Base-by-base conservation (phyloP, 371 early-diverging fungal species). In the Mycotypha africana region DNA sequence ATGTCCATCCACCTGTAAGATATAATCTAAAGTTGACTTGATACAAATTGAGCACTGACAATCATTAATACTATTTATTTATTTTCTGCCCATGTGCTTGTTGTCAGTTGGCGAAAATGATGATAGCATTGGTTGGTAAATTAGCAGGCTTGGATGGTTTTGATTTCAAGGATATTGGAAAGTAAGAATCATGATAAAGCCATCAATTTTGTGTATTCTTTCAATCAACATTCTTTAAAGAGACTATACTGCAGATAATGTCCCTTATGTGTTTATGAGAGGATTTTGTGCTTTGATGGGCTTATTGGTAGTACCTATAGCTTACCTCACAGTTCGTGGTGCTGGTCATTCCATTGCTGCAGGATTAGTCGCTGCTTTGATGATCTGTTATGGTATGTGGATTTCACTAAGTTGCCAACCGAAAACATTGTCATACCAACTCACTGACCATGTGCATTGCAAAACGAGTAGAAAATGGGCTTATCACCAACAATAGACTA, bases 61-160 rank as follows among this genome's bases (percentile, higher is more conserved):
- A 41, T 31, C 6, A 19, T 26, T 10, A 12, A 14, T 21, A 22
- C 30, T 21, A 22, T 20, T 4, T 37, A 20, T 8, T 37, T n/a
- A 47, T 36, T 11, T 23, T 32, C 5, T 17, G 14, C 22, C 20
- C 35, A 26, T 28, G 19, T 22, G 36, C 14, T 15, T n/a, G n/a
- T n/a, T n/a, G n/a, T 20, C 45, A 71, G 72, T 49, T 99, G 28
- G 99, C 97, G 22, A 98, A 98, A 66, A 76, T 99, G 80, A 58
- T 99, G 52, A 85, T 96, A 48, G 95, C 98, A 3, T 32, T 43
- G 16, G 79, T 78, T 5, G 95, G 89, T 19, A 78, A 76, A 51
- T 36, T 91, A 23, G 77, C 80, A 26, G 94, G 95, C 1, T 91
- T 93, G 61, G 81, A 94, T 60, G 93, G 93, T 9, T 96, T 92